Evolutionary conservation across 2,329 filamentous ascomycete species (phyloP), one percentile per base, ranked within the genome.

Genomic region (Aspergillus sp.): DNA sequence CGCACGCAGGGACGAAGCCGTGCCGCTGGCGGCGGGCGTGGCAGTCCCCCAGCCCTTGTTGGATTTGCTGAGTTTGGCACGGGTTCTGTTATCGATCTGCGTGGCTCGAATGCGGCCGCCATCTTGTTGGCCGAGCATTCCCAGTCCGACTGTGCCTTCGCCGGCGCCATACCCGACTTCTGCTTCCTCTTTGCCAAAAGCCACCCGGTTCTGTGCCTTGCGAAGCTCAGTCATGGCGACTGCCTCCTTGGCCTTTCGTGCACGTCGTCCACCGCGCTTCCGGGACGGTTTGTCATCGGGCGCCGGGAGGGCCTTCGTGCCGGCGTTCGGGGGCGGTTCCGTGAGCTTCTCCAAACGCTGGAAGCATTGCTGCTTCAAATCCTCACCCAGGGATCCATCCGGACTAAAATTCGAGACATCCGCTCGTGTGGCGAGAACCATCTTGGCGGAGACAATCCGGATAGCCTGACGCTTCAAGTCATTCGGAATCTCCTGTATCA

Each of bases 171-270:
- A 97, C 30, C 90, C 91, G 1, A 93, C 83, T 68, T 98, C 93
- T 58, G 82, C 84, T 69, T 98, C 93, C 67, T 97, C 91, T 65
- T 94, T 93, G 48, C 90, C 90, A 61, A 98, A 98, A 0, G 84
- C 88, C 80, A 98, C 85, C 45, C 93, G 81, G 71, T 98, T 98
- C 69, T 97, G 93, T 4, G 89, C 89, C 67, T 97, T 96, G 54
- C 90, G 83, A 29, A 98, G 74, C 46, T 98, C 93, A 0, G 93
- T 98, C 88, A 96, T 94, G 50, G 93, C 91, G 5, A 88, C 88
- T 3, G 91, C 90, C 68, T 95, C 93, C 77, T 98, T 98, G 50
- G 91, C 91, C 68, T 95, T 95, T 48, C 93, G 77, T 8, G 90
- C 93, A 54, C 89, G 78, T 46, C 91, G 78, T 44, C 93, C 93